Conservation (phyloP, 2,329 filamentous ascomycete genomes). For the Fusarium torreyae region DNA sequence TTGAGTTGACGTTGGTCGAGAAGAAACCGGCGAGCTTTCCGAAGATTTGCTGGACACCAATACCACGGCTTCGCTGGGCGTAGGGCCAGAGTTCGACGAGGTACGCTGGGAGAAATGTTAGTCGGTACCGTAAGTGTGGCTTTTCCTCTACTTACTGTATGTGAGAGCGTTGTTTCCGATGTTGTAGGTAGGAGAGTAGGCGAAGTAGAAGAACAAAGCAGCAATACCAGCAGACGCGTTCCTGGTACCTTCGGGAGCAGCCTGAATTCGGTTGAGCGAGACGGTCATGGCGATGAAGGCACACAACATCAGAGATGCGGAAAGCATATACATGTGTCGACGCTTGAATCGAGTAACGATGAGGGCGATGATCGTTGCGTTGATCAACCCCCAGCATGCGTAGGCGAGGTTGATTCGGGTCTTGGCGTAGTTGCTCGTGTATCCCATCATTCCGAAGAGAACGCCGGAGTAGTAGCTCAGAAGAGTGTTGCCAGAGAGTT, state of each 20-base stretch:
- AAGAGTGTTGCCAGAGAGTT: conserved; percentile 65
- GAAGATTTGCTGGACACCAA: conserved; percentile 71
- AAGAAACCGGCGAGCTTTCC: conserved; percentile 61
- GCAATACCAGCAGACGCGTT: conserved; percentile 32
- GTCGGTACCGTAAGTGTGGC: background rate
- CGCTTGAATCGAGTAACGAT: conserved; percentile 63
- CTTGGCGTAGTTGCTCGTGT: conserved; percentile 59
- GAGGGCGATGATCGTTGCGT: conserved; percentile 59
- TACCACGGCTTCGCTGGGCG: conserved; percentile 69
- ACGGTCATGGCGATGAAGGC: conserved; percentile 70
- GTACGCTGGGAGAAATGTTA: conserved; percentile 54
- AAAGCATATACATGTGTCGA: conserved; percentile 67
- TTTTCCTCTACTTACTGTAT: conserved; percentile 28
- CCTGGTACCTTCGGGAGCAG: conserved; percentile 43
- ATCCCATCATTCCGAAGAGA: conserved; percentile 63
- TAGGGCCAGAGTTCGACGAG: conserved; percentile 74
- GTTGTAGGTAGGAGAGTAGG: conserved; percentile 39
- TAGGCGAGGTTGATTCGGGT: conserved; percentile 63
- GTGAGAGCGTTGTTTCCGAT: conserved; percentile 45
- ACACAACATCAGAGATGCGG: conserved; percentile 63
- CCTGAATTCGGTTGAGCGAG: conserved; percentile 58
- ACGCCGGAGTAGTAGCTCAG: conserved; percentile 52
- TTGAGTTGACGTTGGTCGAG: conserved; percentile 62
- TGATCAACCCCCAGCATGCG: conserved; percentile 62
- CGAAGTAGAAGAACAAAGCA: conserved; percentile 40